Percentiles rank a stretch among this genome's conserved stretches.
These are phyloP conservation scores for Erodium trifolium DNA, from an alignment of 441 rosid genomes.

Conservation along the genomic window DNA sequence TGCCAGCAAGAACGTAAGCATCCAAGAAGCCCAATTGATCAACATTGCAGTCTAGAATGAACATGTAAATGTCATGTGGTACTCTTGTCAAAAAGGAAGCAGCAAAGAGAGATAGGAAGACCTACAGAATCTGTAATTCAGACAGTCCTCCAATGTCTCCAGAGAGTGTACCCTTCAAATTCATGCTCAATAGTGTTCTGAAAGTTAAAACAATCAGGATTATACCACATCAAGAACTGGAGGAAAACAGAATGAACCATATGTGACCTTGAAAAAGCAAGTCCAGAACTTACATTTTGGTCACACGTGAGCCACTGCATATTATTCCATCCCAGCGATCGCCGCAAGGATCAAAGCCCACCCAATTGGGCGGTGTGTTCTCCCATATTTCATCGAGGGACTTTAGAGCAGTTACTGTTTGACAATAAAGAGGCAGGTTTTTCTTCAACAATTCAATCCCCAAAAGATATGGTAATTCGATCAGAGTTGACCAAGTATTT, in stretches of 20 bases:
- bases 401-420: slow-evolving; percentile 36
- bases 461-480: neutral
- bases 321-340: slow-evolving; percentile 57
- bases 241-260: neutral
- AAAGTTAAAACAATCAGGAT: slow-evolving; percentile 18
- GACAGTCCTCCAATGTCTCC: slow-evolving; percentile 44
- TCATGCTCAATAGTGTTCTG: slow-evolving; percentile 51
- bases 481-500: neutral
- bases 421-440: slow-evolving; percentile 3
- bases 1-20: neutral
- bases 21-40: neutral
- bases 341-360: slow-evolving; percentile 69
- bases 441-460: neutral
- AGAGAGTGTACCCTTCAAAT: slow-evolving; percentile 44
- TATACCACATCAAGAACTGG: neutral
- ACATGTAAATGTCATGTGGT: neutral
- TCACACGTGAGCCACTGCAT: slow-evolving; percentile 44
- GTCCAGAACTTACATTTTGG: slow-evolving; percentile 43
- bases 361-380: slow-evolving; percentile 54
- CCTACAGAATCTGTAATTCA: slow-evolving; percentile 59
- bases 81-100: neutral
- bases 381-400: slow-evolving; percentile 41
- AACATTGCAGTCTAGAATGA: neutral
- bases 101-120: slow-evolving; percentile 15
- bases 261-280: neutral